Percentiles rank a stretch among this genome's conserved stretches.
phyloP scores from a whole-genome alignment of 495 filamentous ascomycete genomes.

The Terfezia claveryi region DNA sequence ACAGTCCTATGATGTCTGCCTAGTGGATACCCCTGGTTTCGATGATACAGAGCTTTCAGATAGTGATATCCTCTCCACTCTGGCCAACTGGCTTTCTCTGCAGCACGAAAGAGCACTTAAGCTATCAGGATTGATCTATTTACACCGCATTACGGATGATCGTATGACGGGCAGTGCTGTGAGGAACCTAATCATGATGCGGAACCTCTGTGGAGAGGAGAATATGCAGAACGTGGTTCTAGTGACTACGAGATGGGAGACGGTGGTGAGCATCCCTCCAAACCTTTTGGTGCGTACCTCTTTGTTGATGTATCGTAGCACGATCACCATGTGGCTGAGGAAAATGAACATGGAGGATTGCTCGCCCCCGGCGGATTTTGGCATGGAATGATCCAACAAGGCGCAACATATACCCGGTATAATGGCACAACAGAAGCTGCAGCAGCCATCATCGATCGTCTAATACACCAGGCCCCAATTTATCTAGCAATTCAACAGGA shows the following conservation, averaged over 20 bases:
- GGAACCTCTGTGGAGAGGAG: conserved; percentile 7
- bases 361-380: conserved; percentile 20
- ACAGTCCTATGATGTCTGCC: conserved; percentile 1
- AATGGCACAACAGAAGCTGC: conserved; percentile 18
- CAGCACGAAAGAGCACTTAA: conserved; percentile 4
- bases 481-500: conserved; percentile 23
- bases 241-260: conserved; percentile 10
- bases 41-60: conserved; percentile 20
- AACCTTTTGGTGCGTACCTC: too few relatives aligned
- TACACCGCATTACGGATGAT: conserved; percentile 16
- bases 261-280: neutral
- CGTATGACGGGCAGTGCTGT: conserved; percentile 10
- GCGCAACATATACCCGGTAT: conserved; percentile 14
- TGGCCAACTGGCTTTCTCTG: conserved; percentile 9
- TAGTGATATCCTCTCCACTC: conserved; percentile 13
- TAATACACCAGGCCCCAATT: conserved; percentile 4
- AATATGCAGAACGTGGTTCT: conserved; percentile 6
- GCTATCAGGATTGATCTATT: conserved; percentile 17
- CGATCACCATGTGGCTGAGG: neutral
- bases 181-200: conserved; percentile 8
- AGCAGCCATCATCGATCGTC: conserved; percentile 12
- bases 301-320: too few relatives aligned
- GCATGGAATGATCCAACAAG: conserved; percentile 18
- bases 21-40: conserved; percentile 22
- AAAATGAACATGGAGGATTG: conserved; percentile 1